Percentiles rank a stretch among this genome's conserved stretches.
Conservation (phyloP, 2,329 filamentous ascomycete species). For the Colletotrichum sansevieriae region DNA sequence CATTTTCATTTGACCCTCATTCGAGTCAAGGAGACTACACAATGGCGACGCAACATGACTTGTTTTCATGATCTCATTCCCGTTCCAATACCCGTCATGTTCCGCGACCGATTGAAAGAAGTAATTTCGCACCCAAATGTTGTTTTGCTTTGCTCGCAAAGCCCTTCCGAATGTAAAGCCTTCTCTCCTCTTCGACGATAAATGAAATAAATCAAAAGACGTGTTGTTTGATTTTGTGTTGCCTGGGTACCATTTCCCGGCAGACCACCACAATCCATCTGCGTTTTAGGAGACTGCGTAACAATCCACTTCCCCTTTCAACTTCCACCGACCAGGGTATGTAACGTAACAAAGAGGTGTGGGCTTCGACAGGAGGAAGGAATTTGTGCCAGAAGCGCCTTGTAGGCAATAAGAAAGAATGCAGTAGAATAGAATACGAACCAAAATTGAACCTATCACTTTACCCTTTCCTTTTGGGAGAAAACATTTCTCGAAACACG, state of each 20-base stretch:
- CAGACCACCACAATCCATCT: slow-evolving; percentile 33
- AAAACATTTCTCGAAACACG: slow-evolving; percentile 36
- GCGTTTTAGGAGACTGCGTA: slow-evolving; percentile 37
- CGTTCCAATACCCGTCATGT: slow-evolving; percentile 29
- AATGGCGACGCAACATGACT: slow-evolving; percentile 38
- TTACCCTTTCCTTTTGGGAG: slow-evolving; percentile 27
- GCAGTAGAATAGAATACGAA: slow-evolving; percentile 40
- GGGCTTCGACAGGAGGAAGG: slow-evolving; percentile 31
- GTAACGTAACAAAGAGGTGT: slow-evolving; percentile 37
- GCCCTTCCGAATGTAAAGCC: slow-evolving; percentile 22
- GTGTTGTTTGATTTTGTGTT: slow-evolving; percentile 15
- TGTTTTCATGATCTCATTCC: slow-evolving; percentile 38
- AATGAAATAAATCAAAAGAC: slow-evolving; percentile 29
- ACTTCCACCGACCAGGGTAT: slow-evolving; percentile 41
- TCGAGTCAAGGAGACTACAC: slow-evolving; percentile 37
- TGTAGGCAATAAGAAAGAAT: slow-evolving; percentile 24
- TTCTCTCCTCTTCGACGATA: slow-evolving; percentile 15
- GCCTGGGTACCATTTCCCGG: not conserved
- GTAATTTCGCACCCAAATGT: slow-evolving; percentile 27
- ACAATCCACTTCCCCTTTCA: slow-evolving; percentile 36
- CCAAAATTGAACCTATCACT: slow-evolving; percentile 37
- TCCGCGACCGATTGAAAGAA: slow-evolving; percentile 24
- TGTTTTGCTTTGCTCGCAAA: slow-evolving; percentile 36
- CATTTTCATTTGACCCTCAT: slow-evolving; percentile 31
- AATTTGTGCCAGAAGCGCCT: slow-evolving; percentile 32